phyloP scores from a whole-genome alignment of 1,139 yeast species.

The Hemisphaericaspora xylofermentans region DNA sequence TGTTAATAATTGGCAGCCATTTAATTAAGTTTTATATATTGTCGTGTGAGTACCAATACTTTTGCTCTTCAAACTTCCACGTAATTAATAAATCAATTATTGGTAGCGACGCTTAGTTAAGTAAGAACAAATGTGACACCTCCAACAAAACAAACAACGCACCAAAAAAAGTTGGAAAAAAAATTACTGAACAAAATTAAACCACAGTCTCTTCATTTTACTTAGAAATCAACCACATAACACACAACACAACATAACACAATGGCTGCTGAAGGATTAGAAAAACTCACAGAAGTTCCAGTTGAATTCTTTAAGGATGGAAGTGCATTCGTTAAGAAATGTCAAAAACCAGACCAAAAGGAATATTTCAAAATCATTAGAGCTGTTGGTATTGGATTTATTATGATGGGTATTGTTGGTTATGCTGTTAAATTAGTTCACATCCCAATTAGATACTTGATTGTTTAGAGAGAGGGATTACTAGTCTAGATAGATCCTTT shows the following conservation, averaged over 20 bases:
- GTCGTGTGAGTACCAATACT: constrained; percentile 1
- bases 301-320: constrained; percentile 91
- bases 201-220: not conserved
- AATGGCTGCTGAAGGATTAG: constrained; percentile 67
- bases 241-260: not conserved
- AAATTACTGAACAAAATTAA: not conserved
- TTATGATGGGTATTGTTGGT: constrained; percentile 98
- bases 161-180: not conserved
- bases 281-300: constrained; percentile 86
- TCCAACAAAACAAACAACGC: too few species aligned
- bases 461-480: constrained; percentile 58
- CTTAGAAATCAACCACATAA: not conserved
- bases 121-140: too few species aligned
- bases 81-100: not conserved
- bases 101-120: too few species aligned
- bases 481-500: too few species aligned
- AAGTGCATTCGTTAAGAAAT: constrained; percentile 79
- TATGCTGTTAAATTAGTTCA: constrained; percentile 92
- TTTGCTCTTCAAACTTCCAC: not conserved
- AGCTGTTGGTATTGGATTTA: constrained; percentile 95
- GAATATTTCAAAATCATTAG: constrained; percentile 87
- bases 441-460: constrained; percentile 95
- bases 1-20: too few species aligned
- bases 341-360: constrained; percentile 88
- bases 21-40: too few species aligned